These are phyloP conservation scores for Nicotiana paniculata DNA, from an alignment of 257 asterid genomes.

Conservation along the genomic window DNA sequence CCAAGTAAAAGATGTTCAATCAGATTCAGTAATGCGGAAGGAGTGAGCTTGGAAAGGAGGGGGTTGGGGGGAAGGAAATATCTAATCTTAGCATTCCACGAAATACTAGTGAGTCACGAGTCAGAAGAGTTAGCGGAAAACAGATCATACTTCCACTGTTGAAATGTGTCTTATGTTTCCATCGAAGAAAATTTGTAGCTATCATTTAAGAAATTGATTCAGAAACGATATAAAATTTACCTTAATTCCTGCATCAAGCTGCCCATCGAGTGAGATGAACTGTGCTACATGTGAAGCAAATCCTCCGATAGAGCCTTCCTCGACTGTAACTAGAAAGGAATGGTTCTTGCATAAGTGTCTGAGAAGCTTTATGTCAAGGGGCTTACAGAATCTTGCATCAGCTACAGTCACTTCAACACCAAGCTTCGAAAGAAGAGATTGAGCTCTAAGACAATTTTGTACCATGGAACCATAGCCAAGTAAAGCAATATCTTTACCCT, in stretches of 20 bases:
- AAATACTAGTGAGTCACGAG: background rate
- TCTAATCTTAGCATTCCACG: background rate
- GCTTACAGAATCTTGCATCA: slow-evolving; percentile 97
- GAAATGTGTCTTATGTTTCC: background rate
- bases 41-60: background rate
- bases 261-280: slow-evolving; percentile 72
- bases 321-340: slow-evolving; percentile 57
- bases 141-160: background rate
- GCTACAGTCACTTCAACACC: slow-evolving; percentile 76
- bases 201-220: background rate
- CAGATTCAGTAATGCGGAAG: background rate
- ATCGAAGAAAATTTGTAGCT: background rate
- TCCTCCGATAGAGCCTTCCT: slow-evolving; percentile 86
- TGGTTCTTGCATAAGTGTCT: slow-evolving; percentile 60
- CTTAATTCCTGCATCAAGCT: slow-evolving; percentile 76
- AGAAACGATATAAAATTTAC: slow-evolving; percentile 22
- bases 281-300: slow-evolving; percentile 85
- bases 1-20: background rate
- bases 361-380: slow-evolving; percentile 63
- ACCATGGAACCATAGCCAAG: slow-evolving; percentile 88
- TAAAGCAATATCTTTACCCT: slow-evolving; percentile 72
- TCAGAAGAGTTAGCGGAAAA: background rate
- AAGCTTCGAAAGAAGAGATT: slow-evolving; percentile 52
- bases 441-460: slow-evolving; percentile 80
- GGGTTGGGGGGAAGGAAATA: background rate